These are phyloP conservation scores for Phytophthora tubulina DNA, from an alignment of 352 stramenopile species.

Conservation along the genomic window DNA sequence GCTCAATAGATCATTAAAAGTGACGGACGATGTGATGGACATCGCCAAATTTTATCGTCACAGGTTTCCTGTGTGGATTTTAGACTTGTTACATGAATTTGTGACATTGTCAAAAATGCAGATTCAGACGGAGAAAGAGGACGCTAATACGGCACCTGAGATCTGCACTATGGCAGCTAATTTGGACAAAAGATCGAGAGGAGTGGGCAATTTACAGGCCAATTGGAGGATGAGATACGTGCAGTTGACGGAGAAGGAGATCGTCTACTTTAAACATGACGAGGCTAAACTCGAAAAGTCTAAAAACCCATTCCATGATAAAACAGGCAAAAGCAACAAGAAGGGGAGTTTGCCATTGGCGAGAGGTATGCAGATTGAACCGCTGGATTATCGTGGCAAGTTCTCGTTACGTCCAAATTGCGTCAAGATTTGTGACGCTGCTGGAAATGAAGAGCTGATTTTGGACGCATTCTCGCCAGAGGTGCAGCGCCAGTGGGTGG, in stretches of 20 bases:
- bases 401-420: slow-evolving; percentile 71
- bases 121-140: slow-evolving; percentile 60
- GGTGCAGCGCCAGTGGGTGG: slow-evolving; percentile 65
- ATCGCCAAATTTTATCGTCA: slow-evolving; percentile 63
- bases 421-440: slow-evolving; percentile 61
- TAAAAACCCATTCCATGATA: slow-evolving; percentile 70
- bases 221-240: slow-evolving; percentile 83
- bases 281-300: slow-evolving; percentile 53
- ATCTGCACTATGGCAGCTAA: slow-evolving; percentile 44
- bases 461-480: slow-evolving; percentile 69
- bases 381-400: slow-evolving; percentile 72
- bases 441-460: slow-evolving; percentile 60
- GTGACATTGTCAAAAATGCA: slow-evolving; percentile 64
- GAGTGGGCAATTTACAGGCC: slow-evolving; percentile 62
- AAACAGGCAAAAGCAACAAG: slow-evolving; percentile 50
- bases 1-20: slow-evolving; percentile 41
- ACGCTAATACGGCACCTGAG: slow-evolving; percentile 55
- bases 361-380: slow-evolving; percentile 47
- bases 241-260: slow-evolving; percentile 50
- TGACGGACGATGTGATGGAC: slow-evolving; percentile 61
- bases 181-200: slow-evolving; percentile 70
- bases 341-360: slow-evolving; percentile 59
- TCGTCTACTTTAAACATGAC: slow-evolving; percentile 79
- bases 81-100: slow-evolving; percentile 70
- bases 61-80: slow-evolving; percentile 59